Evolutionary conservation across 306 rosid species (phyloP), one percentile per base, ranked within the genome.

Genomic region (Macrotyloma uniflorum): DNA sequence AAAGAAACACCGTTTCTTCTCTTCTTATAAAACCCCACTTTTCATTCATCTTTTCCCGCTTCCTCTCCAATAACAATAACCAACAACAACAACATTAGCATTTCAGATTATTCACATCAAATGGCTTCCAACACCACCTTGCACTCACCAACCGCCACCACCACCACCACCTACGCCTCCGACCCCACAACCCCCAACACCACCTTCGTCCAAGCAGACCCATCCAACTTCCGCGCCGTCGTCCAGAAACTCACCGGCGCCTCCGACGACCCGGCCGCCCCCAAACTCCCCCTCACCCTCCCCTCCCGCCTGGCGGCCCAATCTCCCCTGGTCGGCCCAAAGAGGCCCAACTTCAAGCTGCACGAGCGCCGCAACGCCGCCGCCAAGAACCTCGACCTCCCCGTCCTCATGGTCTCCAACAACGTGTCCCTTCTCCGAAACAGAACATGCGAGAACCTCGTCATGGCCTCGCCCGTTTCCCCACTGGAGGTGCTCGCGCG

Each of bases 191-290:
- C 91, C 8, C 77, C 97, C 20, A 90, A 90, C 91, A 92, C 98
- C 5, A 95, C 95, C 67, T 91, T 88, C 69, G 96, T 95, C 18
- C 91, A 95, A 84, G 93, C 97, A 1, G 93, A 92, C 85, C 91
- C 97, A 0, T 88, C 96, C 22, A 89, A 77, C 45, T 95, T 92
- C 91, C 89, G 98, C 3, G 85, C 90, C 0, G 91, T 92, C 1
- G 98, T 95, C 2, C 98, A 92, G 61, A 89, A 87, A 45, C 88
- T 95, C 1, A 92, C 98, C 80, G 98, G 98, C 26, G 98, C 98
- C 2, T 80, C 97, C 4, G 85, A 86, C 19, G 87, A 86, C 82
- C 90, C 97, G 0, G 75, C 94, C 0, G 57, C 91, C 1, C 86
- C 36, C 0, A 93, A 87, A 50, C 96, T 91, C 72, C 98, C 93